Base-by-base conservation (phyloP, 1,284 basidiomycete species). In the Laetiporus sulphureus region DNA sequence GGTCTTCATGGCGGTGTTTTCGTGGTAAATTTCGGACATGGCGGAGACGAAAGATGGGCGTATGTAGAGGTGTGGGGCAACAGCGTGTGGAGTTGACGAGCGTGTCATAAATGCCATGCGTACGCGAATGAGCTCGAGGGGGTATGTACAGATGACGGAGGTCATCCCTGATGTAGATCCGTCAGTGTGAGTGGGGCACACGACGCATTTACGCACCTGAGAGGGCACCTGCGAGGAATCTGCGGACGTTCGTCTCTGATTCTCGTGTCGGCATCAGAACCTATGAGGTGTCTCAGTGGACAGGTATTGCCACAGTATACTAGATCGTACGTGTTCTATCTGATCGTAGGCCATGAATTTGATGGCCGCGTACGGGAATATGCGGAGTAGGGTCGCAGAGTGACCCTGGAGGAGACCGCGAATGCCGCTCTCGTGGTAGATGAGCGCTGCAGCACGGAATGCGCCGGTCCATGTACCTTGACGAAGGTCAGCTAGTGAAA, bases 281-380 rank as follows among this genome's bases (percentile, higher is more conserved):
- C 79, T 80, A 27, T 27, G 25, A 13, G 25, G 13, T 27, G 25
- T 27, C 25, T 8, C 8, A 27, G 46, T 47, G 39, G 54, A 42
- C 23, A 23, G 5, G 15, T 18, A 25, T 20, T 19, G 19, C n/a
- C n/a, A n/a, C n/a, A n/a, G 15, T 10, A 24, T 21, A 30, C 12
- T 22, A 63, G n/a, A n/a, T n/a, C 78, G 54, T 54, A 90, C 83
- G 53, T 78, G 67, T 66, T 88, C 87, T 41, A 88, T 68, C 62
- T 88, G 83, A 64, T 98, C 94, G 62, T 99, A 99, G 2, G 91
- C 83, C 85, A 98, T 94, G 60, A 94, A 99, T 66, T 97, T 98
- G 64, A 99, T 89, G 38, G 87, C 92, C 30, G 96, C 96, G 61
- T 99, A 96, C 1, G 96, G 95, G 60, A 98, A 97, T 55, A 88